Evolutionary conservation across 208 protist genomes (phyloP), one percentile per base, ranked within the genome.

Genomic region (Blastocrithidia nonstop): DNA sequence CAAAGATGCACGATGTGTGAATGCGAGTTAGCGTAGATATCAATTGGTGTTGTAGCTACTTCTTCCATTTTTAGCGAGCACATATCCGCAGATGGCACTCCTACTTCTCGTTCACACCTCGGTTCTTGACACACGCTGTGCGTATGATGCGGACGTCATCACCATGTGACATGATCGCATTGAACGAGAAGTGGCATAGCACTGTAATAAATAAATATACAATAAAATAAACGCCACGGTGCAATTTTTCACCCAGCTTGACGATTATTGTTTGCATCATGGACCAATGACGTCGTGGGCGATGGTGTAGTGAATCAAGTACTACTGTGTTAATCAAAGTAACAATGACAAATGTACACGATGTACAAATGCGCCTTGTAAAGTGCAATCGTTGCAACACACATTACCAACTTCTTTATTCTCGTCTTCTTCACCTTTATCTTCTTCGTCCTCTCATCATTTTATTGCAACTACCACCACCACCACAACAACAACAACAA

Each of bases 91-190:
- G 24, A 31, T 59, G 9, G 51, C 53, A 16, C 44, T 70, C 13
- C 50, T 61, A 20, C 59, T 69, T 21, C 43, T 69, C 27, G 54
- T 70, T 56, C 39, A 66, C 3, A 42, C 56, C 26, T 70, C 62
- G n/a, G 38, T 70, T n/a, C 29, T 48, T 26, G 54, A 56, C 20
- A 43, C 36, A 6, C 61, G 57, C 54, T 48, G 57, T 50, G 28
- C 39, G 38, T 66, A 66, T 42, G 62, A 70, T 26, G 51, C 53
- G 39, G 57, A 70, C 29, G 44, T 70, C 6, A 50, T 70, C 26
- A 48, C 49, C 6, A 37, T 45, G 26, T 70, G 62, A 57, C 57
- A 53, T 1, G 52, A 56, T 25, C 57, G 55, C 23, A 65, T 70
- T 0, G 62, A 70, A 45, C 50, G 63, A n/a, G 51, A 17, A 6